These are phyloP conservation scores for Plasmopara viticola DNA, from an alignment of 352 stramenopile species.

Conservation along the genomic window DNA sequence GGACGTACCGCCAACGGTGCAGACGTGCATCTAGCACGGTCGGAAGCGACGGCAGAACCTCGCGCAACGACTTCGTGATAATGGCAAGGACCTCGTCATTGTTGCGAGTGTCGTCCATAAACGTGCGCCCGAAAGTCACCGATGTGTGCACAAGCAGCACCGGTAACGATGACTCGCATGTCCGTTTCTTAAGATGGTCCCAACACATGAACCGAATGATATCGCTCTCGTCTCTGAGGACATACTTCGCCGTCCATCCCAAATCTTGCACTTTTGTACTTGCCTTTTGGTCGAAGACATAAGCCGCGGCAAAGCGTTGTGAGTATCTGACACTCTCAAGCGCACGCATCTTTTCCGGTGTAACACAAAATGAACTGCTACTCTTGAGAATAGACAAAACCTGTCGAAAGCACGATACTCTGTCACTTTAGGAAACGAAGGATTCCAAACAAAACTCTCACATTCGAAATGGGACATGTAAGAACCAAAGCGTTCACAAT, in stretches of 20 bases:
- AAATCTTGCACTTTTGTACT: slow-evolving; percentile 30
- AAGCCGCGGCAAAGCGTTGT: slow-evolving; percentile 59
- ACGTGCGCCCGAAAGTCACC: slow-evolving; percentile 44
- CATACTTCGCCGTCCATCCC: slow-evolving; percentile 63
- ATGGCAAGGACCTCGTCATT: slow-evolving; percentile 49
- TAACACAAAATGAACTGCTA: slow-evolving; percentile 31
- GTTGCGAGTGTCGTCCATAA: slow-evolving; percentile 50
- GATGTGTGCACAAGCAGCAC: slow-evolving; percentile 63
- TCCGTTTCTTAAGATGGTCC: slow-evolving; percentile 73
- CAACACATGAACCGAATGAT: slow-evolving; percentile 73
- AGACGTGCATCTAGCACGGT: slow-evolving; percentile 38
- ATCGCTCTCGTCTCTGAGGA: slow-evolving; percentile 43
- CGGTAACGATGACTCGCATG: slow-evolving; percentile 4
- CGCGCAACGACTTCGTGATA: slow-evolving; percentile 42
- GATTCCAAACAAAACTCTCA: slow-evolving; percentile 10
- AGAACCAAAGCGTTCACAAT: slow-evolving; percentile 65
- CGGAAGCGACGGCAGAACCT: slow-evolving; percentile 52
- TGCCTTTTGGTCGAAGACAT: slow-evolving; percentile 49
- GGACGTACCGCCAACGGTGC: slow-evolving; percentile 57
- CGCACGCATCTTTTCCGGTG: slow-evolving; percentile 22
- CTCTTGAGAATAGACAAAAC: slow-evolving; percentile 51
- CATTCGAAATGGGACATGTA: slow-evolving; percentile 57
- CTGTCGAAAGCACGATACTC: slow-evolving; percentile 17
- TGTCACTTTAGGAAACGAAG: not conserved
- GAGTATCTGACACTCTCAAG: slow-evolving; percentile 55